These are phyloP conservation scores for Xylaria polymorpha DNA, from an alignment of 2,329 filamentous ascomycete species.

Conservation along the genomic window DNA sequence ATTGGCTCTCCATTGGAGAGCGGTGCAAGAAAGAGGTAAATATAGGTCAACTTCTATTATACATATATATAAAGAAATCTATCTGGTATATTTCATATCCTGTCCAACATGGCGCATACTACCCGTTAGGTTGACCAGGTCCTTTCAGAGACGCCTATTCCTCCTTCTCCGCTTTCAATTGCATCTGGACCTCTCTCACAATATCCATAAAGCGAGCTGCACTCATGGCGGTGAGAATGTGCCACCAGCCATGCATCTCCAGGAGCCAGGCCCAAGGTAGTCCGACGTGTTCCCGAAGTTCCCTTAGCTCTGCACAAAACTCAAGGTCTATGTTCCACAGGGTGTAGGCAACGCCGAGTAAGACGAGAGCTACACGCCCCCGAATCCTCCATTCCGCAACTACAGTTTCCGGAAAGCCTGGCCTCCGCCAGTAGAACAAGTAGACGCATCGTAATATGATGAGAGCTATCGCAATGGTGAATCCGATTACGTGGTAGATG, in stretches of 20 bases:
- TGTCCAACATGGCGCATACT: not conserved
- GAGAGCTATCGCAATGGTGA: constrained; percentile 50
- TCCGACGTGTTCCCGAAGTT: constrained; percentile 58
- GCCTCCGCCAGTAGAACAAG: constrained; percentile 50
- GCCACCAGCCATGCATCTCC: constrained; percentile 74
- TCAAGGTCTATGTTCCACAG: constrained; percentile 70
- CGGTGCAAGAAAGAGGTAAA: not conserved
- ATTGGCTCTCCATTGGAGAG: not conserved
- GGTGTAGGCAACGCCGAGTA: constrained; percentile 59
- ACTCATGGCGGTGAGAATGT: constrained; percentile 67
- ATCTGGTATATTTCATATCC: not conserved
- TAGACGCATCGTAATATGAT: constrained; percentile 52
- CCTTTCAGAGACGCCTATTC: constrained; percentile 7
- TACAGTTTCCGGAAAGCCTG: constrained; percentile 47
- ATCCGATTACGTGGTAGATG: constrained; percentile 57
- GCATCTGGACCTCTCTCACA: constrained; percentile 46
- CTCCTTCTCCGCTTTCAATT: constrained; percentile 34
- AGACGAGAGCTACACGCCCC: constrained; percentile 47
- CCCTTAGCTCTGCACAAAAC: constrained; percentile 61
- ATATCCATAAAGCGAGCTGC: constrained; percentile 58
- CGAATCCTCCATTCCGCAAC: constrained; percentile 45
- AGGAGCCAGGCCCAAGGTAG: constrained; percentile 66
- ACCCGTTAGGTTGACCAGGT: not conserved
- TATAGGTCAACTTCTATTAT: not conserved
- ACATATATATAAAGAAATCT: not conserved